These are phyloP conservation scores for Ogataea siamensis DNA, from an alignment of 805 yeast genomes.

Conservation along the genomic window DNA sequence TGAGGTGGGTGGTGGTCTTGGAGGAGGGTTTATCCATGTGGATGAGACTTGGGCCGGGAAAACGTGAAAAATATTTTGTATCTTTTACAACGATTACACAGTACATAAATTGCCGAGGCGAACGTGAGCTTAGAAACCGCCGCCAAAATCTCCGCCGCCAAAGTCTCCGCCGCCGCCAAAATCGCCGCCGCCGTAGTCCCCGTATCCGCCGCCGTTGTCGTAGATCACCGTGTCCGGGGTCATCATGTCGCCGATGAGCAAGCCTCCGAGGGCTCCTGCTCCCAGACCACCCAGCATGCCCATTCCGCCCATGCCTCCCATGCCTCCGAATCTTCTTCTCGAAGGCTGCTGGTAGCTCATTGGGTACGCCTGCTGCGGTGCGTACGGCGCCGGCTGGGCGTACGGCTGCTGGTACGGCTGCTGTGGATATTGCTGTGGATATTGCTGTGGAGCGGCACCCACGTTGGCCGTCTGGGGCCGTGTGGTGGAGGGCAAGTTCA, in stretches of 20 bases:
- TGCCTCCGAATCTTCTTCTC: slow-evolving; percentile 14
- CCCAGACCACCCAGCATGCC: slow-evolving; percentile 36
- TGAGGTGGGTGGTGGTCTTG: slow-evolving; percentile 49
- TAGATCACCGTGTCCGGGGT: slow-evolving; percentile 17
- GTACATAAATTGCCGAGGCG: too few relatives aligned
- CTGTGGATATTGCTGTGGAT: slow-evolving; percentile 17
- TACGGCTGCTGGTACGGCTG: slow-evolving; percentile 12
- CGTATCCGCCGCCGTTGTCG: slow-evolving; percentile 20
- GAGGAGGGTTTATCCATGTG: slow-evolving; percentile 13
- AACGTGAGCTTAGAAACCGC: background rate
- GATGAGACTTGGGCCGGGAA: background rate
- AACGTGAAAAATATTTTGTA: background rate
- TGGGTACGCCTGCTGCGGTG: slow-evolving; percentile 22
- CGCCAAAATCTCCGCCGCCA: slow-evolving; percentile 22
- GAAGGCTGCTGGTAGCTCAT: slow-evolving; percentile 19
- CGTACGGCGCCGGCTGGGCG: slow-evolving; percentile 19
- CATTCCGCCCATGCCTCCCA: slow-evolving; percentile 16
- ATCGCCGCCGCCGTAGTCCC: slow-evolving; percentile 25
- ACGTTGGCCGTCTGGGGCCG: slow-evolving; percentile 3
- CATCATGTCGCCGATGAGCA: slow-evolving; percentile 30
- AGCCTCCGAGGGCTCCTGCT: slow-evolving; percentile 28
- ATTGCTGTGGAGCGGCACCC: slow-evolving; percentile 16
- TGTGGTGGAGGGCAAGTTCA: slow-evolving; percentile 7
- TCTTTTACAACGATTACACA: background rate
- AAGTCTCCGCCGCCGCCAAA: slow-evolving; percentile 22